phyloP scores from a whole-genome alignment of 2,329 filamentous ascomycete species.

The Paraconiothyrium brasiliense region DNA sequence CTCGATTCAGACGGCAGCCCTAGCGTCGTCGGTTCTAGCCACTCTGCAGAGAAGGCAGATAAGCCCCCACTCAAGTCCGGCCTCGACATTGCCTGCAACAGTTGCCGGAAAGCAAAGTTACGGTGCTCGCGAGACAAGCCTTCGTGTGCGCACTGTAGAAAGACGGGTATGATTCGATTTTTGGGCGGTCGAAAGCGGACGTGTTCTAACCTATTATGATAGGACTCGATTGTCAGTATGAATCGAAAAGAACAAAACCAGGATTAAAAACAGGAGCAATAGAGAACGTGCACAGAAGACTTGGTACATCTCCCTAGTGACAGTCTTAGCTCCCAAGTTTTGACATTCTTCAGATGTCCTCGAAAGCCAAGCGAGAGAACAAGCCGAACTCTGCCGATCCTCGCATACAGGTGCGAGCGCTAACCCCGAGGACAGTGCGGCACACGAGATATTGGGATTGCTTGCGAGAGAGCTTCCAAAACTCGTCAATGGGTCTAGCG shows the following conservation, averaged over 20 bases:
- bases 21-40: neutral
- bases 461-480: constrained; percentile 30
- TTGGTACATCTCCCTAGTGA: constrained; percentile 17
- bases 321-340: neutral
- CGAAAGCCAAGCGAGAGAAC: constrained; percentile 21
- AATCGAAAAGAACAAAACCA: constrained; percentile 28
- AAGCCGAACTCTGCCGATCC: constrained; percentile 5
- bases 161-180: constrained; percentile 22
- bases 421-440: constrained; percentile 14
- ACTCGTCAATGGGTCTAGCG: constrained; percentile 12
- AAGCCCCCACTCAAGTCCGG: constrained; percentile 4
- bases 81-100: constrained; percentile 26
- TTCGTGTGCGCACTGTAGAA: constrained; percentile 28
- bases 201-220: neutral
- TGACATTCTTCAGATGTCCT: constrained; percentile 21
- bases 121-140: constrained; percentile 30
- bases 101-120: constrained; percentile 29
- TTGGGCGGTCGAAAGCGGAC: neutral
- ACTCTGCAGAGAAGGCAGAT: neutral
- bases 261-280: constrained; percentile 31
- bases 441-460: constrained; percentile 21
- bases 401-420: neutral
- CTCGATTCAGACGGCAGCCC: constrained; percentile 6
- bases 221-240: constrained; percentile 30
- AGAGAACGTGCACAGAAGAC: constrained; percentile 28